Base-by-base conservation (phyloP, 371 early-diverging fungal genomes). In the Catenaria anguillulae region DNA sequence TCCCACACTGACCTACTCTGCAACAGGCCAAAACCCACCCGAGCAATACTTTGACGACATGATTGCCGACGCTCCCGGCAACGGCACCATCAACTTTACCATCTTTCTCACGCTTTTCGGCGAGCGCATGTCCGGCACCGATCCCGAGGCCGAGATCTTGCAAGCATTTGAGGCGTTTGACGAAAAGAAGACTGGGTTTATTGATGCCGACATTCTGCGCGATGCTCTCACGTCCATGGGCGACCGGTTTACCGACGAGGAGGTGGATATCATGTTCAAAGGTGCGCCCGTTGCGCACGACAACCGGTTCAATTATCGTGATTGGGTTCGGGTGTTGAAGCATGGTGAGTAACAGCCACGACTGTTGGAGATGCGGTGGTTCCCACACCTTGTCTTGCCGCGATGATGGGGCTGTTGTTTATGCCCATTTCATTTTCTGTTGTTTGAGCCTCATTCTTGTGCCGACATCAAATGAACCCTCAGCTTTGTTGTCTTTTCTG, bases 81-180 rank as follows among this genome's bases (percentile, higher is more conserved):
- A 79, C 62, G 58, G 58, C 26, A 40, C 58, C 26, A 89, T 92
- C 68, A 92, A 87, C 68, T 94, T 93, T 66, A 93, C 94, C 56
- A 87, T 90, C 70, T 92, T 97, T 69, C 70, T 97, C 40, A 94
- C 94, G 2, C 70, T 92, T 40, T 85, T 97, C 81, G 93, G 92
- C n/a, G 94, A 93, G 66, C 90, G 89, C 65, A 70, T 95, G 67
- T 81, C 82, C 40, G 88, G 89, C 6, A 90, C 90, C 0, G 93
- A 92, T 68, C 83, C 90, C 21, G 92, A 91, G 67, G 81, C 84
- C 55, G 86, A 85, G 58, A 89, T 95, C 59, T 61, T 88, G 29
- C 80, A 82, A 64, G 92, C 93, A 4, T 89, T 97, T 64, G 88
- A 88, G 61, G 79, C 83, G 34, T 93, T 97, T 74, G 93, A 94